These are phyloP conservation scores for Aurantiochytrium sp. DNA, from an alignment of 108 stramenopile genomes.

Conservation along the genomic window DNA sequence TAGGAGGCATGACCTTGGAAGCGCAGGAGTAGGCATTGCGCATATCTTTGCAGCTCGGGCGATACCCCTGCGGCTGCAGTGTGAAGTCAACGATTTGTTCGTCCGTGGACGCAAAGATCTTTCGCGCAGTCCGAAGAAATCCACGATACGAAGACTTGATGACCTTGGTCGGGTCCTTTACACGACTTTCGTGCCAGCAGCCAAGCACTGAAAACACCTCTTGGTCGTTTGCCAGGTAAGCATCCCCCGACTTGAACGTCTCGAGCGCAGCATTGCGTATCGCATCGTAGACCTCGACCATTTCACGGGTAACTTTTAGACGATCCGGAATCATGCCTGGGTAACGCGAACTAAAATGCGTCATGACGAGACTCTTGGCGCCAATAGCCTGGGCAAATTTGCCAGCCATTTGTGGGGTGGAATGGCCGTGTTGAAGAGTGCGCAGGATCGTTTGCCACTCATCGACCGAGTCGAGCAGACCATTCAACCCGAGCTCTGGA, in stretches of 20 bases:
- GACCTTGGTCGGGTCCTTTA: background rate
- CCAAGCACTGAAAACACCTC: background rate
- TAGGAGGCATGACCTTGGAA: background rate
- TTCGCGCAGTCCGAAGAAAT: background rate
- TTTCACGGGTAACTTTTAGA: background rate
- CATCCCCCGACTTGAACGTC: background rate
- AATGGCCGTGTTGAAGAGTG: constrained; percentile 41
- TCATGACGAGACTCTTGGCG: constrained; percentile 36
- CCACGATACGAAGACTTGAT: background rate
- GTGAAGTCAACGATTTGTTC: background rate
- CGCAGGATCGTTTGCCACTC: constrained; percentile 16
- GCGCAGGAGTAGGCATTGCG: background rate
- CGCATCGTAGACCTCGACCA: background rate
- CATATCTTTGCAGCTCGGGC: background rate
- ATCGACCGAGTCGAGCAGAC: background rate
- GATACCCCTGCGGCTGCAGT: background rate
- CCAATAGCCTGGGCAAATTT: constrained; percentile 30
- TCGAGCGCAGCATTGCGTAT: background rate
- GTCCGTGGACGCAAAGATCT: background rate
- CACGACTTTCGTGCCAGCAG: background rate
- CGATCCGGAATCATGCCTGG: background rate
- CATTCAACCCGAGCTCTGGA: background rate
- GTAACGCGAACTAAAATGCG: constrained; percentile 46
- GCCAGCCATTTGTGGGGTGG: constrained; percentile 45
- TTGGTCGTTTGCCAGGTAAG: background rate